A percentile compares a stretch with the other conserved stretches of the same genome.
Evolutionary conservation across 129 eudicot species (phyloP).

Genomic region (Centella asiatica): DNA sequence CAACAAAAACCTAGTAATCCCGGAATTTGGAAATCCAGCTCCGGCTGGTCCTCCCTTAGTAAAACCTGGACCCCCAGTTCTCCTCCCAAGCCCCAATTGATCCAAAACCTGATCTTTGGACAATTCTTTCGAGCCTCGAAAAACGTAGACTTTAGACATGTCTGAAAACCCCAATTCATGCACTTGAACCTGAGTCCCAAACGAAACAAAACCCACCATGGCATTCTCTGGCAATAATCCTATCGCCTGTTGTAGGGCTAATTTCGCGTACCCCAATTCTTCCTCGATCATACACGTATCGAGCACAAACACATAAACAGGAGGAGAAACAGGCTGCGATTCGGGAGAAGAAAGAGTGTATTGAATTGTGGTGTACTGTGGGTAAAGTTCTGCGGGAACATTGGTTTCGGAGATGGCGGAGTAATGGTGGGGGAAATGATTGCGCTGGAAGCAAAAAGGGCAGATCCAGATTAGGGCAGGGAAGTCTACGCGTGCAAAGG

Average conservation of each 20-base stretch:
- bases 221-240: conserved; percentile 81
- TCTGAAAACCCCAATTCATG: conserved; percentile 87
- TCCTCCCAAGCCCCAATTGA: conserved; percentile 72
- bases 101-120: conserved; percentile 88
- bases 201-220: conserved; percentile 77
- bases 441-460: conserved; percentile 75
- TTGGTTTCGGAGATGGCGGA: conserved; percentile 66
- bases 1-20: conserved; percentile 60
- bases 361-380: conserved; percentile 62
- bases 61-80: conserved; percentile 41
- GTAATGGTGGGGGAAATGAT: conserved; percentile 68
- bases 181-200: conserved; percentile 93
- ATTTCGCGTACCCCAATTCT: conserved; percentile 69
- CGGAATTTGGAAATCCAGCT: conserved; percentile 31
- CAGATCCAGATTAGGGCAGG: conserved; percentile 86
- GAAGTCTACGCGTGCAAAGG: conserved; percentile 71
- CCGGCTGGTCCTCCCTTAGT: conserved; percentile 38
- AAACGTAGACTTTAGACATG: conserved; percentile 79
- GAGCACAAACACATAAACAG: conserved; percentile 63
- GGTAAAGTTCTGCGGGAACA: conserved; percentile 75
- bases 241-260: conserved; percentile 68
- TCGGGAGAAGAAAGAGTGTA: conserved; percentile 21
- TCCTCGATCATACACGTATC: conserved; percentile 93
- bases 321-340: conserved; percentile 19
- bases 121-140: conserved; percentile 75